Base-by-base conservation (phyloP, 352 stramenopile species). In the Globisporangium canariense region DNA sequence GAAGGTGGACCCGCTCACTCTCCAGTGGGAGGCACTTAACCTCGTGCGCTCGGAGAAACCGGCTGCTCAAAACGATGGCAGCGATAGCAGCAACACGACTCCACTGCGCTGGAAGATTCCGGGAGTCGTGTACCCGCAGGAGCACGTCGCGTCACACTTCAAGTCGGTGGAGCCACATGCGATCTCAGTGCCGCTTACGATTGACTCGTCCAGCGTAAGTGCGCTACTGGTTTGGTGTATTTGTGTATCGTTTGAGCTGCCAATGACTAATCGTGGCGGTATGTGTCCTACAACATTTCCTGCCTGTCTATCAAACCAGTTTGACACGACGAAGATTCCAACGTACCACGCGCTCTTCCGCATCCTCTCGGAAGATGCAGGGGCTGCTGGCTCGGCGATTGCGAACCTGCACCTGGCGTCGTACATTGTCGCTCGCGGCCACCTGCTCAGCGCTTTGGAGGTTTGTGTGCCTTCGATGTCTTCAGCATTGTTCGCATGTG, bases 321-420 rank as follows among this genome's bases (percentile, higher is more conserved):
- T 92, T 10, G 76, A 93, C 43, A 13, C 64, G 18, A 61, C 57
- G 30, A 91, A 88, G 53, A 81, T 92, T n/a, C 86, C 83, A 3
- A 53, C 73, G n/a, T 94, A 94, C 62, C 72, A 73, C 36, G 64
- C 78, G 16, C 67, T 88, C 28, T 91, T 90, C 59, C 83, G 86
- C 18, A 81, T 95, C 36, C 67, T 95, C 7, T 79, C 74, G 22
- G 84, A 91, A 47, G 86, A 95, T 45, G 89, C 79, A 20, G 86
- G 86, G 3, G 78, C 77, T 28, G 74, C 79, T 25, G 83, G 86
- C 38, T 78, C 81, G 20, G 76, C 80, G 6, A 77, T 95, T 54
- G 81, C 78, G 3, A 85, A 75, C 36, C 69, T 95, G 25, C 83
- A 85, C n/a, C 62, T 88, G 9, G 78, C 83, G 10, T 84, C 84